Conservation (phyloP, 208 protist species). For the Acanthamoeba triangularis region DNA sequence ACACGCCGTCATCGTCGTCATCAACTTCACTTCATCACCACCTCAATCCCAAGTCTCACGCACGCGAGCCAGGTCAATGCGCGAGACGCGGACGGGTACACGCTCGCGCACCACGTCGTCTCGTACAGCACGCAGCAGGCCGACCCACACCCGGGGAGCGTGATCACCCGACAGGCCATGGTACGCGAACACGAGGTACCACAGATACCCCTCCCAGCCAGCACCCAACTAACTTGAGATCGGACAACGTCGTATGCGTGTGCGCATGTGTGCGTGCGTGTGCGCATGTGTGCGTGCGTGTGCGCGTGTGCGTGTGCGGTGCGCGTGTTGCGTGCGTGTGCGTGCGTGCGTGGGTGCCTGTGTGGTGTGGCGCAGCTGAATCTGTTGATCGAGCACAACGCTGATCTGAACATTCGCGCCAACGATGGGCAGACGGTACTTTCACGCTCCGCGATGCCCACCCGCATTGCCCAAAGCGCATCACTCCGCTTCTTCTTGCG, state of each 20-base stretch:
- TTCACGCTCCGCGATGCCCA: background rate
- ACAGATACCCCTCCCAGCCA: background rate
- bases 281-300: background rate
- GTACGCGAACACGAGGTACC: too few species aligned
- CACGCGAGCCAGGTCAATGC: background rate
- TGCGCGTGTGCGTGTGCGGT: background rate
- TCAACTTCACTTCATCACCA: background rate
- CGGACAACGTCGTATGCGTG: background rate
- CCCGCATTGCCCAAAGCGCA: background rate
- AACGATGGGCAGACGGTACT: background rate
- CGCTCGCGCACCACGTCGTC: background rate
- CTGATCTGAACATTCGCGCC: constrained; percentile 28
- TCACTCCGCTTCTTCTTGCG: background rate
- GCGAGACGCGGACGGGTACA: background rate
- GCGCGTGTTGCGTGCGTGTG: background rate
- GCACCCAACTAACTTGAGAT: background rate
- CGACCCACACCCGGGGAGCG: too few species aligned
- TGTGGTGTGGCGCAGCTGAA: background rate
- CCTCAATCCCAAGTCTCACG: background rate
- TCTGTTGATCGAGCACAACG: background rate
- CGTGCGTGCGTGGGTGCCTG: background rate
- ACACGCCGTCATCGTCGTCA: background rate
- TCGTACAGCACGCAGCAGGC: background rate
- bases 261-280: background rate
- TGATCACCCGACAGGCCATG: too few species aligned